Evolutionary conservation across 2,329 filamentous ascomycete species (phyloP).

Genomic region (Rachicladosporium sp.): DNA sequence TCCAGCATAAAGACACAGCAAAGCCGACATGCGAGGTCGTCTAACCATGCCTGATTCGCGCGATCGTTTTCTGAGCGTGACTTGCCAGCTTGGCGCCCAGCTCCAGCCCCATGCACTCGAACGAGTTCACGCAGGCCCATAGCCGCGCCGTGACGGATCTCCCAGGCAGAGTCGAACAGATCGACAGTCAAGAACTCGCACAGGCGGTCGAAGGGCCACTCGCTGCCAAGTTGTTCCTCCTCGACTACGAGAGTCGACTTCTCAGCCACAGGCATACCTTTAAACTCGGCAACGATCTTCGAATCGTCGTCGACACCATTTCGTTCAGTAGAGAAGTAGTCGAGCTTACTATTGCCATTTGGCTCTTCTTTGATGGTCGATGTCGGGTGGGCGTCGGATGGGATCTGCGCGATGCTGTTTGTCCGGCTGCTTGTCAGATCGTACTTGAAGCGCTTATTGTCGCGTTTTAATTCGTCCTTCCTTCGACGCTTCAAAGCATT

Average conservation of each 20-base stretch:
- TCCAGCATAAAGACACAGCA: slow-evolving; percentile 96
- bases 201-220: slow-evolving; percentile 90
- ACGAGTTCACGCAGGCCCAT: slow-evolving; percentile 89
- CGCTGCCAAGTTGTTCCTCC: slow-evolving; percentile 60
- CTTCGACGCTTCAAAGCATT: slow-evolving; percentile 91
- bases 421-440: slow-evolving; percentile 60
- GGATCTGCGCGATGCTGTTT: slow-evolving; percentile 45
- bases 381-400: slow-evolving; percentile 44
- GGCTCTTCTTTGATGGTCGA: slow-evolving; percentile 43
- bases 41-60: slow-evolving; percentile 75
- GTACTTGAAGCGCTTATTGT: slow-evolving; percentile 66
- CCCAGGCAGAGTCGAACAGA: slow-evolving; percentile 87
- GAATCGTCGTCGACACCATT: slow-evolving; percentile 75
- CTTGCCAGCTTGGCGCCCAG: slow-evolving; percentile 64
- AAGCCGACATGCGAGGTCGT: slow-evolving; percentile 87
- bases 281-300: slow-evolving; percentile 92
- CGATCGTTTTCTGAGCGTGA: slow-evolving; percentile 61
- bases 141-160: slow-evolving; percentile 87
- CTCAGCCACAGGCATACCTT: slow-evolving; percentile 66
- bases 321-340: slow-evolving; percentile 86
- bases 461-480: slow-evolving; percentile 78
- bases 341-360: slow-evolving; percentile 41
- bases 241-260: slow-evolving; percentile 78
- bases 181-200: slow-evolving; percentile 91
- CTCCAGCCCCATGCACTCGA: slow-evolving; percentile 79